These are phyloP conservation scores for Flaveria floridana DNA, from an alignment of 140 eudicot species.

Conservation along the genomic window DNA sequence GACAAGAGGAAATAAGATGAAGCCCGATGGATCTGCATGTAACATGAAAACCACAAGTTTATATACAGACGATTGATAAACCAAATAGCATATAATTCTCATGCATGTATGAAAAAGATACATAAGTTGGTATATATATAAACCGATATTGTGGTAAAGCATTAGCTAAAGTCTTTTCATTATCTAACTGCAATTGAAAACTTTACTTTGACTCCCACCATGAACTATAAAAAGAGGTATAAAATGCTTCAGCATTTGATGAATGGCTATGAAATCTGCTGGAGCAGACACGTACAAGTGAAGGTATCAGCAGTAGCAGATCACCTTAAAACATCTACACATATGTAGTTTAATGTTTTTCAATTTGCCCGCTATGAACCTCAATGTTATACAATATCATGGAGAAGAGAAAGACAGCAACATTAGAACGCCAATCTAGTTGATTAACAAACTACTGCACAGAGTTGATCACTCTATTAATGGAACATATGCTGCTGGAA, in stretches of 20 bases:
- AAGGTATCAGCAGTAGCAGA: slow-evolving; percentile 21
- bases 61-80: slow-evolving; percentile 8
- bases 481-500: slow-evolving; percentile 17
- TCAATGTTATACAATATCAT: slow-evolving; percentile 16
- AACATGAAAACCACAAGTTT: neutral
- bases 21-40: slow-evolving; percentile 93
- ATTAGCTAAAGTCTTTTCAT: neutral
- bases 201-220: neutral
- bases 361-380: slow-evolving; percentile 20
- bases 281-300: slow-evolving; percentile 9
- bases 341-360: slow-evolving; percentile 3
- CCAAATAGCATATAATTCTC: neutral
- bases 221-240: neutral
- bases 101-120: neutral
- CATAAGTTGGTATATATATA: slow-evolving; percentile 4
- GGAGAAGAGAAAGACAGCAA: neutral
- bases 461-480: slow-evolving; percentile 3
- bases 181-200: slow-evolving; percentile 3
- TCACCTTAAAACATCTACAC: slow-evolving; percentile 8
- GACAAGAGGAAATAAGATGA: slow-evolving; percentile 90
- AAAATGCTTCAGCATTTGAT: neutral
- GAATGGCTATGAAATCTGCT: neutral
- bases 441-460: slow-evolving; percentile 13
- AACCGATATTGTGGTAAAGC: neutral
- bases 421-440: slow-evolving; percentile 8